Conservation (phyloP, 2,329 filamentous ascomycete genomes). For the Aspergillus brasiliensis region DNA sequence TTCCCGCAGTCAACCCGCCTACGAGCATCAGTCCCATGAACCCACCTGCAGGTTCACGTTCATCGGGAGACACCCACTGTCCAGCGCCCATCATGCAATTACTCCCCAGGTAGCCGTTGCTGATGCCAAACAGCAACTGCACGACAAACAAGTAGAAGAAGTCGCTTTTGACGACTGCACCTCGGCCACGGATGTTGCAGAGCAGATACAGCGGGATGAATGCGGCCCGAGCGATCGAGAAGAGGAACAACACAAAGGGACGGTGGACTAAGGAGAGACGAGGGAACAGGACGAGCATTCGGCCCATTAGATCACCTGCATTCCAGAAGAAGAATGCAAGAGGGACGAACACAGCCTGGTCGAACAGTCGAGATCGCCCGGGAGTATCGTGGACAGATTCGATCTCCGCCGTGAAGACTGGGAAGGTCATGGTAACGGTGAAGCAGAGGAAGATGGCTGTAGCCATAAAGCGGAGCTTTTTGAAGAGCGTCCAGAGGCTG, state of each 20-base stretch:
- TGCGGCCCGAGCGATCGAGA: constrained; percentile 65
- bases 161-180: constrained; percentile 75
- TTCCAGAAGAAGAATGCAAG: constrained; percentile 95
- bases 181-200: constrained; percentile 81
- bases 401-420: constrained; percentile 80
- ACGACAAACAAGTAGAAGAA: constrained; percentile 84
- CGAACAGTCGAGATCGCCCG: constrained; percentile 58
- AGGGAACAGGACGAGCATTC: constrained; percentile 66
- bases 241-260: constrained; percentile 67
- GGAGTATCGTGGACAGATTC: constrained; percentile 47
- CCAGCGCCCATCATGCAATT: constrained; percentile 89
- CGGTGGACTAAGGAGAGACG: constrained; percentile 59
- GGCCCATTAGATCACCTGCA: constrained; percentile 76
- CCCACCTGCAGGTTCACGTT: constrained; percentile 84
- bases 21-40: constrained; percentile 96
- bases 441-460: constrained; percentile 81
- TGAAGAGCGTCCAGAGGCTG: constrained; percentile 67
- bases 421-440: constrained; percentile 86
- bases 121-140: constrained; percentile 79
- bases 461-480: constrained; percentile 77
- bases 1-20: constrained; percentile 78
- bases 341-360: constrained; percentile 79
- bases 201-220: constrained; percentile 86
- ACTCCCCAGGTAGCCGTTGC: constrained; percentile 84
- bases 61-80: constrained; percentile 77